Conservation (phyloP, 2,329 filamentous ascomycete genomes). For the Botryotinia calthae region DNA sequence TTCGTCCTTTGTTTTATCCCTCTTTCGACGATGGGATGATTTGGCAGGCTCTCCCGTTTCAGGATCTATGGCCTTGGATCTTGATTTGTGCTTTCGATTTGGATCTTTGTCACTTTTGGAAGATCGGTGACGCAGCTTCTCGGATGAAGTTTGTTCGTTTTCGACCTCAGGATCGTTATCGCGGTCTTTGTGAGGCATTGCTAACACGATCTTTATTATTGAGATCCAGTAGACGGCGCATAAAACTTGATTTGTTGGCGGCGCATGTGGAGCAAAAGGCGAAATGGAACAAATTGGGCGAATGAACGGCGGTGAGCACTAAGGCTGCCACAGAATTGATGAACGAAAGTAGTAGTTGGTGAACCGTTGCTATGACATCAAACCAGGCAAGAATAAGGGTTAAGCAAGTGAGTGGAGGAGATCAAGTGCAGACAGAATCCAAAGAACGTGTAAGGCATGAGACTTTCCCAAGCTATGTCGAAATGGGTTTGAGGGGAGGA, state of each 20-base stretch:
- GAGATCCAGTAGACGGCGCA: conserved; percentile 17
- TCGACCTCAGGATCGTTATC: conserved; percentile 33
- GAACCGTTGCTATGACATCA: conserved; percentile 13
- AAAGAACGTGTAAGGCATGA: background rate
- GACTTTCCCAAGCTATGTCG: background rate
- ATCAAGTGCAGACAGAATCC: background rate
- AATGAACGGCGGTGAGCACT: conserved; percentile 21
- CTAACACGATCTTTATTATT: conserved; percentile 13
- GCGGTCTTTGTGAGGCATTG: conserved; percentile 23
- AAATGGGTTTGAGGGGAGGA: background rate
- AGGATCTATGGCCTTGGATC: conserved; percentile 35
- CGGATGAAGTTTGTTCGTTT: conserved; percentile 32
- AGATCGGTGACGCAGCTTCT: conserved; percentile 33
- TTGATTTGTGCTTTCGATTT: conserved; percentile 38
- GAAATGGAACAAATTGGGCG: conserved; percentile 7
- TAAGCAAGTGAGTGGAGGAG: conserved; percentile 10
- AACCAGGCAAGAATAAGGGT: conserved; percentile 5
- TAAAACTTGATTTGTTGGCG: conserved; percentile 23
- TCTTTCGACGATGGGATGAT: conserved; percentile 34
- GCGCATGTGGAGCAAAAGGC: conserved; percentile 19
- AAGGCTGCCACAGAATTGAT: conserved; percentile 8
- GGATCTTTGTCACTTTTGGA: conserved; percentile 36
- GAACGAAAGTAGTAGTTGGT: background rate
- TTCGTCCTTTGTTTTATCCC: conserved; percentile 32
- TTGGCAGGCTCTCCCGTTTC: conserved; percentile 37